Conservation (phyloP, 495 filamentous ascomycete species). For the Neurospora sp. region DNA sequence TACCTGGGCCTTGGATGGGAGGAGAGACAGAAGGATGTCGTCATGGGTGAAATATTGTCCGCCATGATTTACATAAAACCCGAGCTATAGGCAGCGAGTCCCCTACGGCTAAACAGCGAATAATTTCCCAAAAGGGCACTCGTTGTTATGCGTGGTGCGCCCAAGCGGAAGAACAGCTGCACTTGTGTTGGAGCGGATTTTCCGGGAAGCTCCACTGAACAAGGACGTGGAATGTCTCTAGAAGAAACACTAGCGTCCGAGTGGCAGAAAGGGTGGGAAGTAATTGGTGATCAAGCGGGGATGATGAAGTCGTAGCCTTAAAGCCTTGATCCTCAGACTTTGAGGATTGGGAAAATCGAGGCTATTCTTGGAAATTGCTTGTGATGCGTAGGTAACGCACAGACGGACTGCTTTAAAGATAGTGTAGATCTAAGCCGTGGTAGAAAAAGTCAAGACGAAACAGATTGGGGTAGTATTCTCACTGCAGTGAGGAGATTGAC, state of each 20-base stretch:
- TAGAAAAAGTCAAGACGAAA: neutral
- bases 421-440: neutral
- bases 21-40: conserved; percentile 18
- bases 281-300: neutral
- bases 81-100: conserved; percentile 26
- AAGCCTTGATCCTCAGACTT: neutral
- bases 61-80: conserved; percentile 31
- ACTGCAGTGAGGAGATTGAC: neutral
- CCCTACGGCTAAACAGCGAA: conserved; percentile 27
- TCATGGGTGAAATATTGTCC: conserved; percentile 24
- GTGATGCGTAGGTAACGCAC: neutral
- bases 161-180: conserved; percentile 3
- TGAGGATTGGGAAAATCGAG: neutral
- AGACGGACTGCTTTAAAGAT: neutral
- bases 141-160: conserved; percentile 29
- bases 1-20: neutral
- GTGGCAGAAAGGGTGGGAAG: conserved; percentile 7
- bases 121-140: conserved; percentile 36
- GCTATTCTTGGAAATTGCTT: neutral
- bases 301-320: neutral
- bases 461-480: neutral
- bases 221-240: conserved; percentile 27
- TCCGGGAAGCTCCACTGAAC: conserved; percentile 23
- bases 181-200: neutral
- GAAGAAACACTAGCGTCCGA: conserved; percentile 24